A percentile compares a stretch with the other conserved stretches of the same genome.
Evolutionary conservation across 2,329 filamentous ascomycete species (phyloP).

Genomic region (Graphilbum sp.): DNA sequence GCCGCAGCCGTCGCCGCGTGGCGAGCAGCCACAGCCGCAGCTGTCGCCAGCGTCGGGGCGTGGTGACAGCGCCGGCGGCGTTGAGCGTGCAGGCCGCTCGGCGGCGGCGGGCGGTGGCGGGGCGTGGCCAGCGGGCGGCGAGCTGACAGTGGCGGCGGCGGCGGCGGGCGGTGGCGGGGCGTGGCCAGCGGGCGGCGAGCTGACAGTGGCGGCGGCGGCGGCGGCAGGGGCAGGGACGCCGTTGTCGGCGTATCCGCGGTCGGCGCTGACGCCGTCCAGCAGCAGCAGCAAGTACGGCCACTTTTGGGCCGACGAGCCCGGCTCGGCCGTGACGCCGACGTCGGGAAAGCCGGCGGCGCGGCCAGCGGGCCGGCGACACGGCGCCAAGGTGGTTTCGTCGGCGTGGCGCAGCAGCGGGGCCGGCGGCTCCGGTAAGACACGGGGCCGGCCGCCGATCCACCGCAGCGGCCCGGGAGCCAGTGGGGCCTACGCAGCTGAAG

Average conservation of each 20-base stretch:
- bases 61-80: too few relatives aligned
- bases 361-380: constrained; percentile 46
- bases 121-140: too few relatives aligned
- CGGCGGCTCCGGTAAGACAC: constrained; percentile 49
- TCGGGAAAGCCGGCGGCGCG: constrained; percentile 30
- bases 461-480: constrained; percentile 25
- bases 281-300: too few relatives aligned
- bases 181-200: too few relatives aligned
- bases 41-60: too few relatives aligned
- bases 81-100: too few relatives aligned
- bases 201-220: too few relatives aligned
- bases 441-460: constrained; percentile 66
- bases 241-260: constrained; percentile 61
- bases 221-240: constrained; percentile 26
- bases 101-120: constrained; percentile 23
- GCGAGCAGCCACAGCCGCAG: background rate
- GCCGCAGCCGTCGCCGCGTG: background rate
- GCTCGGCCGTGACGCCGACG: constrained; percentile 52
- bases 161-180: constrained; percentile 25
- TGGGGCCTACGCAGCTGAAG: constrained; percentile 11
- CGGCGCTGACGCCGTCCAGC: constrained; percentile 54
- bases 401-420: constrained; percentile 62
- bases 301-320: constrained; percentile 52
- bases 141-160: too few relatives aligned
- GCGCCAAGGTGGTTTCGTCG: constrained; percentile 72